phyloP scores from a whole-genome alignment of 768 basidiomycete species.

The Pholiota microspora region DNA sequence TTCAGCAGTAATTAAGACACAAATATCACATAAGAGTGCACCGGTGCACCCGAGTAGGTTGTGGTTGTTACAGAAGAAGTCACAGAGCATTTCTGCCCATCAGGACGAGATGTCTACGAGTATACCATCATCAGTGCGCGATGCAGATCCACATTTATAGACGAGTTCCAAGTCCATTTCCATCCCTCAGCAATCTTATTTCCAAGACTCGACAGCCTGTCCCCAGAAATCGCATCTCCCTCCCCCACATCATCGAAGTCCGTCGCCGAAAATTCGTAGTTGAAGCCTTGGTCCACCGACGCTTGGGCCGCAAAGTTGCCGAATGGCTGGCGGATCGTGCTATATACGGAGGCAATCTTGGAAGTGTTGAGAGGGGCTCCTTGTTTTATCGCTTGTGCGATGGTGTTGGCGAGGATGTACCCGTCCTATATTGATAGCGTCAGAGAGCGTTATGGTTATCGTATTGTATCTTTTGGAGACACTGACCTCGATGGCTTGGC shows the following conservation, averaged over 20 bases:
- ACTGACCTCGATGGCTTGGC: constrained; percentile 23
- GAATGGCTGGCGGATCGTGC: constrained; percentile 36
- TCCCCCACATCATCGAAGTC: constrained; percentile 16
- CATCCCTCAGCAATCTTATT: constrained; percentile 30
- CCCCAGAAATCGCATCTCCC: constrained; percentile 12
- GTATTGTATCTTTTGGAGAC: not conserved
- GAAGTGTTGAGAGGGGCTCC: constrained; percentile 26
- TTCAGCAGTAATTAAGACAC: no score
- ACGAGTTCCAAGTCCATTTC: constrained; percentile 41
- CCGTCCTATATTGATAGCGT: constrained; percentile 21
- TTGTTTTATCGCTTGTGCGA: constrained; percentile 14
- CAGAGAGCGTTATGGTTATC: not conserved
- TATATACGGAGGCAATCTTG: constrained; percentile 18
- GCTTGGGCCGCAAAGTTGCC: constrained; percentile 24
- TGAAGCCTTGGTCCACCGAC: constrained; percentile 19
- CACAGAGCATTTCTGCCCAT: no score
- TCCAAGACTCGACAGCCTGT: constrained; percentile 20
- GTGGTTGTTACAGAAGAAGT: no score
- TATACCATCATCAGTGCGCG: not conserved
- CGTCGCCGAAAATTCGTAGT: constrained; percentile 19
- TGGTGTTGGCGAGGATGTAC: constrained; percentile 25
- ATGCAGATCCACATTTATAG: constrained; percentile 20
- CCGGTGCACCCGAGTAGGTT: no score
- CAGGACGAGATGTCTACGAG: not conserved
- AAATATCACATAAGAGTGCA: no score